phyloP scores from a whole-genome alignment of 352 stramenopile genomes.

The Elongisporangium senticosum region DNA sequence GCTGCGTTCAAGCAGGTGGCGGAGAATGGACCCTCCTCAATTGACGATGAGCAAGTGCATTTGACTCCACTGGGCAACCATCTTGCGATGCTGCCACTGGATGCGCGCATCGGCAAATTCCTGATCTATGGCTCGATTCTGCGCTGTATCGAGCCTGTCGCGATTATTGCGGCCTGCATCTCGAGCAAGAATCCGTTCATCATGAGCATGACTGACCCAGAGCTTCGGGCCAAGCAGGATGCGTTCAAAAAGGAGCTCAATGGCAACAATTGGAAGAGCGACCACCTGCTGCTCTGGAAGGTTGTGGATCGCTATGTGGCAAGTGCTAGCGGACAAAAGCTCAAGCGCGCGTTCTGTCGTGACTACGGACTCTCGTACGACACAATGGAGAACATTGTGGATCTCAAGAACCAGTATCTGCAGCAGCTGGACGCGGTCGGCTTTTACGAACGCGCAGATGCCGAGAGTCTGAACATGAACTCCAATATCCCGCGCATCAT shows the following conservation, averaged over 20 bases:
- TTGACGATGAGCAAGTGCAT: conserved; percentile 42
- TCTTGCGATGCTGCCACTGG: conserved; percentile 75
- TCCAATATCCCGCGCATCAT: conserved; percentile 85
- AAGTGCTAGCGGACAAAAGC: conserved; percentile 32
- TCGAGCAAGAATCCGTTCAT: conserved; percentile 77
- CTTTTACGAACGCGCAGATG: conserved; percentile 54
- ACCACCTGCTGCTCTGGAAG: conserved; percentile 69
- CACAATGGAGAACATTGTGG: conserved; percentile 89
- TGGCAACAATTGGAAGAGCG: conserved; percentile 56
- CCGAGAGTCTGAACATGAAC: conserved; percentile 52
- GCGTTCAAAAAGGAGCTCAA: conserved; percentile 63
- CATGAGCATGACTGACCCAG: conserved; percentile 60
- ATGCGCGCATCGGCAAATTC: conserved; percentile 86
- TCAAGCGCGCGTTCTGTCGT: conserved; percentile 59
- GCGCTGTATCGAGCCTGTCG: conserved; percentile 75
- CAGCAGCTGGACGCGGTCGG: conserved; percentile 72
- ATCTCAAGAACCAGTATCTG: conserved; percentile 86
- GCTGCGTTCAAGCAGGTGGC: conserved; percentile 65
- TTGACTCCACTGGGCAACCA: conserved; percentile 93
- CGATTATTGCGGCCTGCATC: conserved; percentile 78
- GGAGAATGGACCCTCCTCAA: conserved; percentile 5
- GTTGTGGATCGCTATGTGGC: conserved; percentile 73
- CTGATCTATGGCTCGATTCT: conserved; percentile 85
- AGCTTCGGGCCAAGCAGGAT: conserved; percentile 51
- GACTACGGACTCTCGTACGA: conserved; percentile 77